Percentiles rank a stretch among this genome's conserved stretches.
Conservation (phyloP, 345 rosid genomes). For the Dipteronia dyeriana region DNA sequence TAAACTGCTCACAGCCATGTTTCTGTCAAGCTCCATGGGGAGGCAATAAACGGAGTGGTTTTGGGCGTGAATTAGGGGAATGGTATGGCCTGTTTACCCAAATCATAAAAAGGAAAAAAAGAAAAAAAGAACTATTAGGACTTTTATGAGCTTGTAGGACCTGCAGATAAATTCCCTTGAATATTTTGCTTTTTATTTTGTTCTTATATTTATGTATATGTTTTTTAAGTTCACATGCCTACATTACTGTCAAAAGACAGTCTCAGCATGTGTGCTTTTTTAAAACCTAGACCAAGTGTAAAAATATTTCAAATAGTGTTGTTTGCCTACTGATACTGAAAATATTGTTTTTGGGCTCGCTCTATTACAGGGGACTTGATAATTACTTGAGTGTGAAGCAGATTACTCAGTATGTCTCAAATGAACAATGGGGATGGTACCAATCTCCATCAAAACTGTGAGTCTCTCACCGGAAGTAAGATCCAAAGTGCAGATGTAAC, state of each 20-base stretch:
- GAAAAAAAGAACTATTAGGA: neutral
- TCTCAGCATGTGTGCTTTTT: neutral
- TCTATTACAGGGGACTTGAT: conserved; percentile 75
- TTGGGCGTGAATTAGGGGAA: conserved; percentile 98
- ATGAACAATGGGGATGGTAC: conserved; percentile 97
- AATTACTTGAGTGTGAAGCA: conserved; percentile 93
- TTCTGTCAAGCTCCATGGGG: conserved; percentile 99
- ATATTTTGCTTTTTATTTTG: neutral
- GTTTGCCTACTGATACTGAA: neutral
- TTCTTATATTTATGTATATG: neutral
- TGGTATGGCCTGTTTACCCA: conserved; percentile 49
- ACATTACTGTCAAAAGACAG: neutral
- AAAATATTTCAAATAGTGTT: neutral
- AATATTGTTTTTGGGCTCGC: neutral
- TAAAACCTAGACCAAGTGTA: neutral
- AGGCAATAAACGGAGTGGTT: conserved; percentile 92
- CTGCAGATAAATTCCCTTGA: neutral
- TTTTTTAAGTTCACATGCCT: too few species aligned
- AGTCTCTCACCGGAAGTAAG: conserved; percentile 12
- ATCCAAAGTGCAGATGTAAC: neutral
- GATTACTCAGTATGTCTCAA: conserved; percentile 70
- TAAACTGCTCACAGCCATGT: conserved; percentile 98
- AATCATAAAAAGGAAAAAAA: neutral
- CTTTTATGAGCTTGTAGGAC: conserved; percentile 1
- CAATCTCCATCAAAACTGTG: conserved; percentile 74